Base-by-base conservation (phyloP, 371 early-diverging fungal genomes). In the Smittium culicis region DNA sequence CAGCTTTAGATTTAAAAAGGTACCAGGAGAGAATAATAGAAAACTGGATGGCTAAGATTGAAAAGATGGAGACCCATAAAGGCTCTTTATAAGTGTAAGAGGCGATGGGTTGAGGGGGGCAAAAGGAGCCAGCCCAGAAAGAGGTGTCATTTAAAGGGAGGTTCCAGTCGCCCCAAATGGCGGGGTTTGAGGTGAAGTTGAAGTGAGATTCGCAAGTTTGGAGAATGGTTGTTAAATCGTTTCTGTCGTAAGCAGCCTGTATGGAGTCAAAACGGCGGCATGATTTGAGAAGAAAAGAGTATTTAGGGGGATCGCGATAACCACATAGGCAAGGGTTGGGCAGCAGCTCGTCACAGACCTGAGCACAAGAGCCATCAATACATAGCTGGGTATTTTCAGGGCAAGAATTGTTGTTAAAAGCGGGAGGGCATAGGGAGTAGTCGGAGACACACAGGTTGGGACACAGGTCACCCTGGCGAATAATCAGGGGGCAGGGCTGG, bases 51-150 rank as follows among this genome's bases (percentile, higher is more conserved):
- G 35, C 61, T 16, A 76, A 69, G 30, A 81, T 54, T 1, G 78
- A 65, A 72, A 81, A 85, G 3, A 80, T 77, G 17, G 77, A 74
- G 28, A 83, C 70, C 82, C 84, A 86, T 77, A 83, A 79, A 11
- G 86, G 83, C 64, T 86, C 86, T 1, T 65, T 71, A 54, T 70
- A 86, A 5, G 82, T 83, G 64, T 84, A 83, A 3, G n/a, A 56
- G 25, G 82, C 80, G 5, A 74, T 72, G 25, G 82, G 80, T 8
- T 76, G 68, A 1, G 71, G 66, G 17, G 84, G 84, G 69, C 84
- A 85, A 30, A 67, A 61, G 1, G 5, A 28, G 5, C 62, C 62
- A 32, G 62, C 20, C 62, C 62, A 62, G 29, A 29, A 62, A 14
- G 14, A 5, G 3, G 5, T 31, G 20, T 29, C 30, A 25, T 14